These are phyloP conservation scores for Solanum hybrid DNA, from an alignment of 305 asterid genomes.

Conservation along the genomic window DNA sequence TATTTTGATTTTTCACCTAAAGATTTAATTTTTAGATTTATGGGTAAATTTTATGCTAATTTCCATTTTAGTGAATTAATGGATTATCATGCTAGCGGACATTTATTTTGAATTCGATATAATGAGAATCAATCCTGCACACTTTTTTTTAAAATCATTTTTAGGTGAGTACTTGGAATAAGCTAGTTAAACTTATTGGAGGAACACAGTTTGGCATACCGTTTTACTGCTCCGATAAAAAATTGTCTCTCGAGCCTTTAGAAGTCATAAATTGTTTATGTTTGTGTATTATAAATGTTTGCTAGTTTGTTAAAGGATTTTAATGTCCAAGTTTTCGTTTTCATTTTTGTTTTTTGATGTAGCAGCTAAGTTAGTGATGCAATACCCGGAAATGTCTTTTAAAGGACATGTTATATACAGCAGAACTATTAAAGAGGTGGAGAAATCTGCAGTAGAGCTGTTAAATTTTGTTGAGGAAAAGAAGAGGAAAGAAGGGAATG, in stretches of 20 bases:
- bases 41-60: neutral
- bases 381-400: constrained; percentile 42
- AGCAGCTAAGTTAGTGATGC: constrained; percentile 7
- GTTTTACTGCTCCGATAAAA: neutral
- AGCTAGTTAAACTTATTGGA: neutral
- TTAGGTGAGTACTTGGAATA: neutral
- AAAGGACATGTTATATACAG: constrained; percentile 62
- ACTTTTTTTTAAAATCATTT: too few relatives aligned
- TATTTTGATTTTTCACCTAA: neutral
- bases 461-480: constrained; percentile 54
- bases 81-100: neutral
- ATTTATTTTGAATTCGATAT: neutral
- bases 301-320: neutral
- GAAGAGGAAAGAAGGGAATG: constrained; percentile 41
- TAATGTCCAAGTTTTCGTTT: neutral
- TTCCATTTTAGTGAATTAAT: neutral
- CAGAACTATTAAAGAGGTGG: constrained; percentile 71
- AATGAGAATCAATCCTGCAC: neutral
- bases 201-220: neutral
- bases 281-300: neutral
- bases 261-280: neutral
- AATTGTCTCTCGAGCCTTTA: neutral
- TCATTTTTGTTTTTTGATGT: neutral
- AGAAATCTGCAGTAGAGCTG: constrained; percentile 70
- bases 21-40: neutral